Evolutionary conservation across 2,329 filamentous ascomycete species (phyloP).

Genomic region (Cytospora mali): DNA sequence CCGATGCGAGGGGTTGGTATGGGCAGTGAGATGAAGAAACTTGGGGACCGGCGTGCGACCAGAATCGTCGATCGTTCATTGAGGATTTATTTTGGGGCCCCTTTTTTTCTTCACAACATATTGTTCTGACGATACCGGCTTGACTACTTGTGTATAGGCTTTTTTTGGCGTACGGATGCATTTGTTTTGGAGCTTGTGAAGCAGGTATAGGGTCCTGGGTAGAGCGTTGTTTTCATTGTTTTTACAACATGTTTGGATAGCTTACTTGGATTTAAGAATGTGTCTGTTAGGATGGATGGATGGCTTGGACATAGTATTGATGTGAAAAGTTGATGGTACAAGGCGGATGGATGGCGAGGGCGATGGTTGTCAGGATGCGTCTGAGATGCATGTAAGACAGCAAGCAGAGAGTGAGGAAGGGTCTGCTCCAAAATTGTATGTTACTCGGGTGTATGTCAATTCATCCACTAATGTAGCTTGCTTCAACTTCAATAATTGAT

Average conservation of each 20-base stretch:
- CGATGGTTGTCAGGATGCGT: neutral
- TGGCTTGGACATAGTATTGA: too few relatives aligned
- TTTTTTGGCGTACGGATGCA: neutral
- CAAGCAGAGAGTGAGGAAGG: neutral
- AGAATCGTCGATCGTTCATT: neutral
- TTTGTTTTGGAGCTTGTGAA: neutral
- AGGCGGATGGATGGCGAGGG: neutral
- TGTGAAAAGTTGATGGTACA: neutral
- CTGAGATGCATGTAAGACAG: neutral
- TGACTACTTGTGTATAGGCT: neutral
- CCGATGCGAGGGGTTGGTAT: slow-evolving; percentile 25
- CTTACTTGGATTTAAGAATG: neutral
- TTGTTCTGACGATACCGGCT: neutral
- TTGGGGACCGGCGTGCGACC: neutral
- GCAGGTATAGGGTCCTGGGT: neutral
- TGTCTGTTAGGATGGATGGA: neutral
- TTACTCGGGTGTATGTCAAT: neutral
- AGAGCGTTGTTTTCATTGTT: neutral
- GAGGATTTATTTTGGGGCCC: neutral
- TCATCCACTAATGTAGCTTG: neutral
- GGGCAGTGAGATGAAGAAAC: slow-evolving; percentile 13
- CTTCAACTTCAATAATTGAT: neutral
- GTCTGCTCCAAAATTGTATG: neutral
- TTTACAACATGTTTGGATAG: neutral
- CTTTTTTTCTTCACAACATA: neutral